phyloP scores from a whole-genome alignment of 441 rosid species.

The Syzygium malaccense region DNA sequence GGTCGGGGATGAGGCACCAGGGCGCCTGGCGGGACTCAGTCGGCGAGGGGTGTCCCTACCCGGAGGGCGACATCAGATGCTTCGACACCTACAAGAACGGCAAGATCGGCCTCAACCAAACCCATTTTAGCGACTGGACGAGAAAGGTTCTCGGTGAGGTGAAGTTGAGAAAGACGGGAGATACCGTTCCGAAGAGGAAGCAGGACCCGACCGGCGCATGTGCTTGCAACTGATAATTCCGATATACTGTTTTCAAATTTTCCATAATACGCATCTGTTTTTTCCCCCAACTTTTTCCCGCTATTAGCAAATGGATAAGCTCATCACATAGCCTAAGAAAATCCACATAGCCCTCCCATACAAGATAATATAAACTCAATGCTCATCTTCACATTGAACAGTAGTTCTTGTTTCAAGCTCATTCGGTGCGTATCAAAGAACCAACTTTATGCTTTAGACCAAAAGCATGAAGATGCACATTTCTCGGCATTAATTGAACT shows the following conservation, averaged over 20 bases:
- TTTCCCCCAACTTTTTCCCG: background rate
- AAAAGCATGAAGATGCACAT: background rate
- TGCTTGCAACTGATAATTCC: constrained; percentile 4
- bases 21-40: constrained; percentile 57
- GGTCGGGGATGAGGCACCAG: constrained; percentile 64
- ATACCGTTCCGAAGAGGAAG: background rate
- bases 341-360: background rate
- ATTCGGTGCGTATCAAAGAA: background rate
- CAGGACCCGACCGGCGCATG: background rate
- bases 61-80: constrained; percentile 42
- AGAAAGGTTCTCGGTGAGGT: constrained; percentile 27
- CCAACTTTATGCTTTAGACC: background rate
- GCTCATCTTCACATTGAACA: background rate
- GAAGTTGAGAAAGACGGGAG: constrained; percentile 18
- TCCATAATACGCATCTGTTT: background rate
- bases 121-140: constrained; percentile 49
- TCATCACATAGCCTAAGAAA: background rate
- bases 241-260: background rate
- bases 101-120: constrained; percentile 44
- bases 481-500: background rate
- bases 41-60: constrained; percentile 37
- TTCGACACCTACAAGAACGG: constrained; percentile 52
- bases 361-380: background rate
- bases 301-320: background rate
- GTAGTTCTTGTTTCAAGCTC: background rate